Base-by-base conservation (phyloP, 1,284 basidiomycete genomes). In the Coniophora puteana region DNA sequence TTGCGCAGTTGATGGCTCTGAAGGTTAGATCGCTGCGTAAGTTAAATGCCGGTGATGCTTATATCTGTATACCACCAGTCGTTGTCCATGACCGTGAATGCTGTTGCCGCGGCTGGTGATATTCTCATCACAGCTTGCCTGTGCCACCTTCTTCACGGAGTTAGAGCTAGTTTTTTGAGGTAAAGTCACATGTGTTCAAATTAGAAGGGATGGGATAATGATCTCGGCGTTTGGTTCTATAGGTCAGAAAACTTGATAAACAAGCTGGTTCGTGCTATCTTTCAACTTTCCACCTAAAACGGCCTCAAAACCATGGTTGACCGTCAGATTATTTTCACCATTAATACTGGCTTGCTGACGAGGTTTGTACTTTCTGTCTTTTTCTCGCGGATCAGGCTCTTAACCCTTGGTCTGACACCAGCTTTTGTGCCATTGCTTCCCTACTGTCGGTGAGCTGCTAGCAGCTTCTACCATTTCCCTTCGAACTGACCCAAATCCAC, bases 111-210 rank as follows among this genome's bases (percentile, higher is more conserved):
- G 0, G 72, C 67, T 1, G 69, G 73, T 4, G 77, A 79, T 48
- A 63, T 77, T 8, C 52, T 74, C 23, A 79, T 80, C 43, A 72
- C 77, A 3, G 57, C 49, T 8, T 61, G 66, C 17, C 65, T 80
- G 26, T 74, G 71, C 49, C 58, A 49, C 1, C 60, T 78, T 33
- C 65, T 79, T 11, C 69, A 72, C 45, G 54, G 54, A 5, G 74
- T 72, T 3, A 62, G 75, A 21, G 76, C 75, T 3, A 73, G 74
- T 8, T 75, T 76, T 55, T 58, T 64, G n/a, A 67, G 67, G 74
- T 67, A 36, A 36, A n/a, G 57, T 47, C 23, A 5, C 23, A 10
- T 8, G 17, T 20, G 6, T 10, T 35, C 7, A 13, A 5, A 5
- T 20, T 35, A 10, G 33, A n/a, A n/a, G n/a, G 18, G 33, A 8